Base-by-base conservation (phyloP, 805 yeast genomes). In the Yamadazyma kitorensis region DNA sequence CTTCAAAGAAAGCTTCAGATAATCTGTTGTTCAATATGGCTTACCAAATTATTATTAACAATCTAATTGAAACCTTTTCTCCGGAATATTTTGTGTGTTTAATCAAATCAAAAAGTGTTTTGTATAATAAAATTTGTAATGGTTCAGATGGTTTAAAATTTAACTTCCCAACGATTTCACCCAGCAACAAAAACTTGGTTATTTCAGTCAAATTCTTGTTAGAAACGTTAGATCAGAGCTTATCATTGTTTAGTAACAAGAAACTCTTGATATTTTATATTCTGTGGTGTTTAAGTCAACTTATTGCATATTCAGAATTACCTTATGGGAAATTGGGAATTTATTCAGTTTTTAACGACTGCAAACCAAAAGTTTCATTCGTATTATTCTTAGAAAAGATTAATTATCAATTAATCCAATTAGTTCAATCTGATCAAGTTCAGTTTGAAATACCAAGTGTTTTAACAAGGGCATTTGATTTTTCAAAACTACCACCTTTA, bases 391-490 rank as follows among this genome's bases (percentile, higher is more conserved):
- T 18, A 14, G 30, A 17, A 48, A 27, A 27, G 23, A 11, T 27
- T 40, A 0, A 36, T 51, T 12, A n/a, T 31, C 6, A 25, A 33
- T 13, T 42, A 42, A 12, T 56, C 51, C 34, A 31, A 36, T 2
- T 37, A 31, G 8, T 49, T 54, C 17, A 31, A 37, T 6, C 30
- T 54, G n/a, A n/a, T n/a, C n/a, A 18, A 64, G 68, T 3, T 68
- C 69, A 2, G 25, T 61, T 32, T 8, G 10, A 32, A 10, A 19
- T 19, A 9, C 31, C 36, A 12, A 13, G n/a, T 12, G n/a, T 16
- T n/a, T 22, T 33, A 17, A n/a, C 17, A 3, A 17, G 14, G 23
- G 5, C 6, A n/a, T 35, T 29, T 25, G n/a, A 29, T 17, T 14
- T 16, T 16, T 16, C 15, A 7, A 19, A 21, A 13, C 31, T 37